Evolutionary conservation across 768 basidiomycete genomes (phyloP).

Genomic region (Suillus discolor): DNA sequence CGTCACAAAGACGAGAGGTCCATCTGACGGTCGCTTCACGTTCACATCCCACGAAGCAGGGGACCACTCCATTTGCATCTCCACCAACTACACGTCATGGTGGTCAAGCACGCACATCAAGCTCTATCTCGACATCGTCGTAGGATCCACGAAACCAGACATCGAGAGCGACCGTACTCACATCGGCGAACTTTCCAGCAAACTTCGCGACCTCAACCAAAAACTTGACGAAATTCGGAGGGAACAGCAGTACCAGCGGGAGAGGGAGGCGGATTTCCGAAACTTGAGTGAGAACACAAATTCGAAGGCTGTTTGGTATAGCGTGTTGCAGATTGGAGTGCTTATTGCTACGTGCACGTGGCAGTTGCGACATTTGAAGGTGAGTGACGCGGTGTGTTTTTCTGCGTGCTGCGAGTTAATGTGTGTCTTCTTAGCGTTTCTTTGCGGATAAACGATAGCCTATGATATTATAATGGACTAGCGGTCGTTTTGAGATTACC

Average conservation of each 20-base stretch:
- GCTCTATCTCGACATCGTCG: slow-evolving; percentile 91
- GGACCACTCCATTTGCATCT: slow-evolving; percentile 96
- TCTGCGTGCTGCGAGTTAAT: slow-evolving; percentile 8
- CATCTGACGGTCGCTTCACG: slow-evolving; percentile 89
- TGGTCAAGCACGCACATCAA: slow-evolving; percentile 86
- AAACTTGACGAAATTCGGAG: slow-evolving; percentile 91
- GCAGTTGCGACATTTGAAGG: slow-evolving; percentile 92
- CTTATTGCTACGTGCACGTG: slow-evolving; percentile 85
- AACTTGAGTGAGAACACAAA: slow-evolving; percentile 90
- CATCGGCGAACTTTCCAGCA: slow-evolving; percentile 76
- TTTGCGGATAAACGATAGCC: slow-evolving; percentile 78
- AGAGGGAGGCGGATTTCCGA: slow-evolving; percentile 89
- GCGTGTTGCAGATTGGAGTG: slow-evolving; percentile 81
- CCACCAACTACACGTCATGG: slow-evolving; percentile 91
- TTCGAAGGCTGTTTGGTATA: slow-evolving; percentile 94
- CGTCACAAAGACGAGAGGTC: slow-evolving; percentile 90
- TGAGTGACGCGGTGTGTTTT: slow-evolving; percentile 37
- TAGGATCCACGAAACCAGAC: slow-evolving; percentile 86
- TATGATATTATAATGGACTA: not conserved
- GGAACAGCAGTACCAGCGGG: slow-evolving; percentile 97
- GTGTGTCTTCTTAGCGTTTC: slow-evolving; percentile 55
- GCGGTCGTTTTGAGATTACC: not conserved
- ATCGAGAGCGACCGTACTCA: slow-evolving; percentile 86
- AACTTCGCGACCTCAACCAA: slow-evolving; percentile 90
- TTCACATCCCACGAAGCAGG: slow-evolving; percentile 97